phyloP scores from a whole-genome alignment of 345 rosid genomes.

The Tarenaya hassleriana region DNA sequence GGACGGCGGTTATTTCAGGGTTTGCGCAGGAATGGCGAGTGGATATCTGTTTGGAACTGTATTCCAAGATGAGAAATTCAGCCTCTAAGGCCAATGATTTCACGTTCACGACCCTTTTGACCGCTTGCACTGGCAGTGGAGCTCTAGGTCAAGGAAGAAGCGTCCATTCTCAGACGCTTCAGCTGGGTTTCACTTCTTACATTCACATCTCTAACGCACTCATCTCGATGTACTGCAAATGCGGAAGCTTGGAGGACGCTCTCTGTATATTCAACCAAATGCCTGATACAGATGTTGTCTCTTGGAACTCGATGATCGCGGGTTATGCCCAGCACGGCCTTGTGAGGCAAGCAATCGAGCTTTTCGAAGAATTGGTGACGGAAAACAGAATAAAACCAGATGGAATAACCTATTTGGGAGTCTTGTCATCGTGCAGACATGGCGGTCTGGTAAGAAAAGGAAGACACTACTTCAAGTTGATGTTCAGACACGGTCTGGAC shows the following conservation, averaged over 20 bases:
- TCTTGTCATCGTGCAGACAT: constrained; percentile 82
- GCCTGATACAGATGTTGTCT: constrained; percentile 48
- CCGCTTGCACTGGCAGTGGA: constrained; percentile 77
- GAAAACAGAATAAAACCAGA: constrained; percentile 45
- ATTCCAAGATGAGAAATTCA: constrained; percentile 54
- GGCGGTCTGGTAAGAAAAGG: constrained; percentile 68
- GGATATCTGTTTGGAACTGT: constrained; percentile 52
- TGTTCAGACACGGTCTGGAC: constrained; percentile 47
- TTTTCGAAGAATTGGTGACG: constrained; percentile 58
- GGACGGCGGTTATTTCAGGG: constrained; percentile 81
- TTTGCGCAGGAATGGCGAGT: constrained; percentile 68
- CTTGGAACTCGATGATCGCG: constrained; percentile 95
- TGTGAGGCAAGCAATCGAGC: constrained; percentile 45
- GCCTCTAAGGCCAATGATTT: constrained; percentile 57
- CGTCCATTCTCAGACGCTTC: constrained; percentile 62
- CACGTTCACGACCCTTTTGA: constrained; percentile 67
- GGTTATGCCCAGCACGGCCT: constrained; percentile 86
- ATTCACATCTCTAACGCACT: constrained; percentile 65
- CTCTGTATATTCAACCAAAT: constrained; percentile 37
- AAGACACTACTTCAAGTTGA: constrained; percentile 42
- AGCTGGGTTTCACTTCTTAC: constrained; percentile 53
- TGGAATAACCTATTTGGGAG: constrained; percentile 73
- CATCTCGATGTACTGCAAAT: constrained; percentile 78
- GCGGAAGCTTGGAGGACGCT: constrained; percentile 59
- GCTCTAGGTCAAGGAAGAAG: constrained; percentile 77